Percentiles rank a stretch among this genome's conserved stretches.
Conservation (phyloP, 495 filamentous ascomycete species). For the Physcia stellaris region DNA sequence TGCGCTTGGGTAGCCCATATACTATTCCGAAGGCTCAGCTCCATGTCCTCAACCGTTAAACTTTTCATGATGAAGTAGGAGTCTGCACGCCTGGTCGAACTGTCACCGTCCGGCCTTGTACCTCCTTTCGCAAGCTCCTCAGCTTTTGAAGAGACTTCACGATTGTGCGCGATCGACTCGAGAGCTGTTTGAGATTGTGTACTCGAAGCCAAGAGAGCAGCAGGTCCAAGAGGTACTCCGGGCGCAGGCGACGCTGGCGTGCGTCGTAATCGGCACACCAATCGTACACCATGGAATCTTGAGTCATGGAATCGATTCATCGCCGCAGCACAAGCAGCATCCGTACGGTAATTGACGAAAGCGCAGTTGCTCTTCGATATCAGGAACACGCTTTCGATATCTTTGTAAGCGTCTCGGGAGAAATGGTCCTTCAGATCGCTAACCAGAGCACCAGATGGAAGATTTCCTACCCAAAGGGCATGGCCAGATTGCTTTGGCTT, state of each 20-base stretch:
- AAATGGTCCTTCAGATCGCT: constrained; percentile 82
- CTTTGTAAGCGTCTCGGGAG: constrained; percentile 59
- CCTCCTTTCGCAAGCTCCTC: constrained; percentile 12
- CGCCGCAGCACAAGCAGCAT: constrained; percentile 60
- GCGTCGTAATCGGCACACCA: constrained; percentile 85
- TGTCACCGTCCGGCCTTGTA: constrained; percentile 10
- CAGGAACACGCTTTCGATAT: constrained; percentile 82
- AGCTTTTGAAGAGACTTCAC: constrained; percentile 15
- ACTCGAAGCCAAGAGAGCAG: constrained; percentile 19
- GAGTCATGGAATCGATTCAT: constrained; percentile 84
- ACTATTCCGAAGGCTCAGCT: constrained; percentile 72
- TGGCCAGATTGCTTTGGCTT: constrained; percentile 91
- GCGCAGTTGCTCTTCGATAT: constrained; percentile 98
- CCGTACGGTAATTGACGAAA: constrained; percentile 90
- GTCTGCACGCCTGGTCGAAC: constrained; percentile 32
- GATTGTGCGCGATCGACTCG: constrained; percentile 12
- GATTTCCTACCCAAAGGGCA: constrained; percentile 93
- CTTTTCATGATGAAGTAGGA: constrained; percentile 92
- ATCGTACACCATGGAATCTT: constrained; percentile 68
- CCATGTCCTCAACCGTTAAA: constrained; percentile 85
- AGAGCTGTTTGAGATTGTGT: constrained; percentile 14
- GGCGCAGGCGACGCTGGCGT: constrained; percentile 34
- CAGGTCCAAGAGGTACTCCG: constrained; percentile 40
- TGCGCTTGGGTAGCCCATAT: constrained; percentile 94
- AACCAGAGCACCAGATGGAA: constrained; percentile 68